phyloP scores from a whole-genome alignment of 2,329 filamentous ascomycete species.

The Fusarium sp. region DNA sequence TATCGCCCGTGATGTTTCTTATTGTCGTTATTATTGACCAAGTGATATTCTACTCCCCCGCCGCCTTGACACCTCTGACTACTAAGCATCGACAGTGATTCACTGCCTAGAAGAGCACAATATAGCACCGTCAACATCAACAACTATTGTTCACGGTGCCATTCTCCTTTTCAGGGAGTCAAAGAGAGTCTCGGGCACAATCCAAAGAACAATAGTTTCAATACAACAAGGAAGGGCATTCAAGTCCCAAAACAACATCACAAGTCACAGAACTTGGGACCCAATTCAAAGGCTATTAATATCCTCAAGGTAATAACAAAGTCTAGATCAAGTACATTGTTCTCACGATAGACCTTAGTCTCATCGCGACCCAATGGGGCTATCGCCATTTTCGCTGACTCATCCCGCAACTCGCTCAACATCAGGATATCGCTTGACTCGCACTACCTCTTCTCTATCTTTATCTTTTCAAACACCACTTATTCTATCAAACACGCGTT shows the following conservation, averaged over 20 bases:
- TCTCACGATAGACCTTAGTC: conserved; percentile 1
- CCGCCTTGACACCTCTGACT: background rate
- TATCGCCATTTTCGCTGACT: conserved; percentile 38
- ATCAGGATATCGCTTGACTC: conserved; percentile 1
- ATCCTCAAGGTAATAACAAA: background rate
- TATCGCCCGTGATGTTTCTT: background rate
- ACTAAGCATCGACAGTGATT: background rate
- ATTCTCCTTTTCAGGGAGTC: background rate
- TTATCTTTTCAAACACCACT: background rate
- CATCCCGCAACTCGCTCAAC: conserved; percentile 35
- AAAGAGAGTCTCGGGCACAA: background rate
- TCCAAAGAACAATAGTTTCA: background rate
- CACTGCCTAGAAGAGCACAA: too few species aligned
- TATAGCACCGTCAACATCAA: background rate
- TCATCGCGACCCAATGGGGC: conserved; percentile 35
- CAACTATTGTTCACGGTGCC: background rate
- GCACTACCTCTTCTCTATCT: background rate
- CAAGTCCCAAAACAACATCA: background rate
- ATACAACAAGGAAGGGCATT: background rate
- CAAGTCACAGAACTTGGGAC: background rate
- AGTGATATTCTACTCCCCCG: background rate
- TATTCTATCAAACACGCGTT: background rate
- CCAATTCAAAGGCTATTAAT: background rate
- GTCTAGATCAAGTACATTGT: background rate
- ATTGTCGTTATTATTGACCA: background rate